Conservation (phyloP, 345 rosid species). For the Limnanthes douglasii region DNA sequence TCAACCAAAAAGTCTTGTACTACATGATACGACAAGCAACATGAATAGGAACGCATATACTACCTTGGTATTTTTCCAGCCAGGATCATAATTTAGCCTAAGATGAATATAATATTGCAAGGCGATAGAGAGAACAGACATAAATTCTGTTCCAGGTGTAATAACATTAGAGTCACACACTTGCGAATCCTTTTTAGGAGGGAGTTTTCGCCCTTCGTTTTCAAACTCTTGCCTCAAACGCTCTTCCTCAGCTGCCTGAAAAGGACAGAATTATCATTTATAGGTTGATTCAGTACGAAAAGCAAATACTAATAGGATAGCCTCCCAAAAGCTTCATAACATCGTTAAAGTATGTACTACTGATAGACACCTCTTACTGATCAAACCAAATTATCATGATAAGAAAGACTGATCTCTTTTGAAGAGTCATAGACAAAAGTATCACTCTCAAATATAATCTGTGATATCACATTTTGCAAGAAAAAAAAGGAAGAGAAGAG, state of each 20-base stretch:
- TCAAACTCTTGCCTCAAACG: constrained; percentile 64
- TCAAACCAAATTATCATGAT: background rate
- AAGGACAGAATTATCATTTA: constrained; percentile 6
- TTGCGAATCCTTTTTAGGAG: constrained; percentile 56
- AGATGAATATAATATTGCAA: constrained; percentile 67
- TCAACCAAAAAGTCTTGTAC: background rate
- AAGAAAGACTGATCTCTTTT: no score
- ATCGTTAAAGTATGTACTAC: background rate
- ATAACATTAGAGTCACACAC: constrained; percentile 66
- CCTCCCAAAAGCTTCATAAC: constrained; percentile 2
- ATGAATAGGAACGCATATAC: background rate
- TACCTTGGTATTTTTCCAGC: constrained; percentile 84
- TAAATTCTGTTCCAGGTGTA: constrained; percentile 90
- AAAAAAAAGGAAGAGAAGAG: no score
- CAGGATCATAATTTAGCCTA: constrained; percentile 66
- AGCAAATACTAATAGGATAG: background rate
- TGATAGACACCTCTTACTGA: background rate
- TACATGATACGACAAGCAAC: background rate
- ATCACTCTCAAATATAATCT: no score
- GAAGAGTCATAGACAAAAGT: no score
- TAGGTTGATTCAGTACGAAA: background rate
- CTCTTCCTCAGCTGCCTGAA: constrained; percentile 80
- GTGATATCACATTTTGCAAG: no score
- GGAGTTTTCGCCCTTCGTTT: constrained; percentile 70
- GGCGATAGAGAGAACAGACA: constrained; percentile 69